These are phyloP conservation scores for Albizia julibrissin DNA, from an alignment of 306 rosid genomes.

Conservation along the genomic window DNA sequence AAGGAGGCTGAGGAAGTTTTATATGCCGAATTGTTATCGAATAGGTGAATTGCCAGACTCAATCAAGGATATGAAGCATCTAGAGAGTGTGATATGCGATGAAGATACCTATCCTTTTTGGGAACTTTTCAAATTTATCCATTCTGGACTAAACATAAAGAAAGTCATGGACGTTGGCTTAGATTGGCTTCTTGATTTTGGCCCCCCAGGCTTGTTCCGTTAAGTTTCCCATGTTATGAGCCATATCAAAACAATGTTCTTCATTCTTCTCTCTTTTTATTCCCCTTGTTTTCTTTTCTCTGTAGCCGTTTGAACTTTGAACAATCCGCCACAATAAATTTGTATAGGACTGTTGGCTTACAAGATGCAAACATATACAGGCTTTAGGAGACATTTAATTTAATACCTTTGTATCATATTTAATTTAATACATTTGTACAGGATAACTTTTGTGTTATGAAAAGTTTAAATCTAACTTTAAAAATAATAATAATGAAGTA, in stretches of 20 bases:
- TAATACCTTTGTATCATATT: no score
- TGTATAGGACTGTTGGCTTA: not conserved
- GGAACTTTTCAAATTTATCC: not conserved
- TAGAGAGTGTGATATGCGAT: not conserved
- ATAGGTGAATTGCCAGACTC: not conserved
- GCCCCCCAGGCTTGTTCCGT: not conserved
- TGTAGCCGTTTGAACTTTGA: not conserved
- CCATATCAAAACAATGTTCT: not conserved
- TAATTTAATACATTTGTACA: no score
- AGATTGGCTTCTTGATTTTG: not conserved
- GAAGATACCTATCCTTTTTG: not conserved
- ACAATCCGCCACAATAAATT: not conserved
- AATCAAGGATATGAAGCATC: not conserved
- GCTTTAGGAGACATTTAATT: no score
- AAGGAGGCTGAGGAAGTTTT: not conserved
- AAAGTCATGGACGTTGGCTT: not conserved
- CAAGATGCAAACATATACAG: no score
- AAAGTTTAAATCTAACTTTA: no score
- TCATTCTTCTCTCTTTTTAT: not conserved
- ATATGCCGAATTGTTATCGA: not conserved
- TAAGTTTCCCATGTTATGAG: not conserved
- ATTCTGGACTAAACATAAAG: not conserved
- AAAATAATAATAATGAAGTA: no score
- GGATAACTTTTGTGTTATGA: no score
- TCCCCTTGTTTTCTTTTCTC: not conserved